Evolutionary conservation across 1,139 yeast genomes (phyloP), one percentile per base, ranked within the genome.

Genomic region (Yamadazyma blattariae): DNA sequence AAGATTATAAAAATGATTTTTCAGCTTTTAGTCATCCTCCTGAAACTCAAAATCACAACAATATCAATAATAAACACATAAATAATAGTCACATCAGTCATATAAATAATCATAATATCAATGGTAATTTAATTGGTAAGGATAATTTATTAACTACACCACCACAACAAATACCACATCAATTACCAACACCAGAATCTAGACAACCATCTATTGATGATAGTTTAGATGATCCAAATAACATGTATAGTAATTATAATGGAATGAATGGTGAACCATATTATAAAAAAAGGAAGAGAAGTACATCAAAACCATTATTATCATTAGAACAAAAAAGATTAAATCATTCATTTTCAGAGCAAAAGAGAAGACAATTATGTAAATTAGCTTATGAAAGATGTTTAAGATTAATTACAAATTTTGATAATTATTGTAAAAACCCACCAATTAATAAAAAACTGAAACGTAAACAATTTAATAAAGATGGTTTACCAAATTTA

Each of bases 331-430:
- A 85, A 52, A 83, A 82, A 51, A 69, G 92, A 37, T 55, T 70
- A 36, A 82, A 83, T 50, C 96, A 87, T 55, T 79, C 85, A 7
- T 68, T 77, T 33, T 78, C 86, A 35, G 96, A 87, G 56, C 88
- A 86, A 57, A 76, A 77, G 49, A 71, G 96, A 38, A 69, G 96
- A 30, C 81, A 78, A 43, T 59, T 74, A 47, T 86, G 90, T 53
- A 85, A 84, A 56, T 61, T 65, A 24, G 79, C 85, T 1, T 79
- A 78, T 51, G 81, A 78, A 36, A 51, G 76, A 38, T 69, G 76
- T 46, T 56, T 70, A 32, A 54, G 67, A 27, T 54, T 68, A 31
- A 62, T 70, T 25, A 65, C 70, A 18, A 60, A 70, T 40, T 59
- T 68, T 29, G 71, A 67, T 17, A 70, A 68, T 20, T 70, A 66